Evolutionary conservation across 2,329 filamentous ascomycete species (phyloP), one percentile per base, ranked within the genome.

Genomic region (Macrophomina phaseolina): DNA sequence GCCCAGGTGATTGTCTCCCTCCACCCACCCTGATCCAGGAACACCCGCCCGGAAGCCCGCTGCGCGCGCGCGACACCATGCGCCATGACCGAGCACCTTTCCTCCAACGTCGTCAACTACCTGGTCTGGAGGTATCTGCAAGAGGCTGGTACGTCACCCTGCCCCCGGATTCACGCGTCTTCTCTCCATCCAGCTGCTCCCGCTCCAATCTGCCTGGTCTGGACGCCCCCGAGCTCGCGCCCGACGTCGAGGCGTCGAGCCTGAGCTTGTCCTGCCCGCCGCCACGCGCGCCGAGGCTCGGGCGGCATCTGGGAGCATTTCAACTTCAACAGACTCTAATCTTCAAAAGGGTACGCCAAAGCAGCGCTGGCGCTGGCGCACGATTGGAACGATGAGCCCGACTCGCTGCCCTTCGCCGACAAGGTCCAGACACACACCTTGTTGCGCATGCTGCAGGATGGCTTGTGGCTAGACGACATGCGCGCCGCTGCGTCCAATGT

Each of bases 71-170:
- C 65, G 58, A 73, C 70, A 72, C 69, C 67, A 80, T 81, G 79
- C 78, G 77, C 78, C 71, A 81, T 81, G 77, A 74, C 77, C 64
- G 75, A 76, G 70, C 73, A 82, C 58, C 79, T 87, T 69, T 85
- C 81, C 73, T 85, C 83, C 71, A 84, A 90, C 81, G 87, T 89
- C 76, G 84, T 90, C 75, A 90, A 90, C 80, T 89, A 90, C 79
- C 81, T 90, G 74, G 88, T 90, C 78, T 89, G 87, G 84, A 87
- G 87, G 83, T 89, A 84, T 71, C 73, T 78, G 28, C 77, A 79
- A 67, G 77, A 78, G 68, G 75, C 77, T 42, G 77, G 77, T 73
- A 69, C 38, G 73, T 40, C 23, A 36, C 61, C 28, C 16, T 18
- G 32, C 40, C 32, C 63, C 63, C 40, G 40, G 63, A 48, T 38